Conservation (phyloP, 345 rosid species). For the Aquilaria yunnanensis region DNA sequence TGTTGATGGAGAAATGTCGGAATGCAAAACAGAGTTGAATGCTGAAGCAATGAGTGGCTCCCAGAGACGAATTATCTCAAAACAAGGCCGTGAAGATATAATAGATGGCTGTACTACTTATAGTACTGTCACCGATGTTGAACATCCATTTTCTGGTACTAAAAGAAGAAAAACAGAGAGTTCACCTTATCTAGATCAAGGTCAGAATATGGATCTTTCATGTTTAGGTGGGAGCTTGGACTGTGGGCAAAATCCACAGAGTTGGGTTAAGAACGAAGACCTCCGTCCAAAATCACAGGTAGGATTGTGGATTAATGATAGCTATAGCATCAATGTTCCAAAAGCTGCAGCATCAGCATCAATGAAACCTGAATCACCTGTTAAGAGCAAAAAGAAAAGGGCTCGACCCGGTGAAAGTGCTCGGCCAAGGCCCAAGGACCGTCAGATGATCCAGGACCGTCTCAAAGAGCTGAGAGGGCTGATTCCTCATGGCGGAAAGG, state of each 20-base stretch:
- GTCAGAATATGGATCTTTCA: conserved; percentile 18
- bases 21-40: conserved; percentile 25
- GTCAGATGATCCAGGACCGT: conserved; percentile 93
- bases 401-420: conserved; percentile 82
- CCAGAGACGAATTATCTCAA: conserved; percentile 68
- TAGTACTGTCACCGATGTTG: conserved; percentile 19
- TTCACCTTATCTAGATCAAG: conserved; percentile 28
- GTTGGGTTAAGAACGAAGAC: conserved; percentile 25
- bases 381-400: conserved; percentile 52
- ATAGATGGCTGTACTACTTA: conserved; percentile 34
- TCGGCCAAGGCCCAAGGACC: conserved; percentile 92
- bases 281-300: conserved; percentile 38
- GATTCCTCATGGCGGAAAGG: conserved; percentile 85
- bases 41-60: conserved; percentile 21
- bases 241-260: conserved; percentile 15
- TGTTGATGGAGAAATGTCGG: conserved; percentile 19
- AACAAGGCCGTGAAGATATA: conserved; percentile 64
- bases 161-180: conserved; percentile 48
- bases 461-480: conserved; percentile 80
- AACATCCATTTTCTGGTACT: conserved; percentile 30
- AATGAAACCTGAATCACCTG: conserved; percentile 47
- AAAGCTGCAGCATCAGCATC: conserved; percentile 20
- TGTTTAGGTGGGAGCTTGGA: conserved; percentile 28
- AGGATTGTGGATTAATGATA: conserved; percentile 72
- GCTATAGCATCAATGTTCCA: conserved; percentile 54